Conservation (phyloP, 2,329 filamentous ascomycete genomes). For the Ophiostoma himal-ulmi region DNA sequence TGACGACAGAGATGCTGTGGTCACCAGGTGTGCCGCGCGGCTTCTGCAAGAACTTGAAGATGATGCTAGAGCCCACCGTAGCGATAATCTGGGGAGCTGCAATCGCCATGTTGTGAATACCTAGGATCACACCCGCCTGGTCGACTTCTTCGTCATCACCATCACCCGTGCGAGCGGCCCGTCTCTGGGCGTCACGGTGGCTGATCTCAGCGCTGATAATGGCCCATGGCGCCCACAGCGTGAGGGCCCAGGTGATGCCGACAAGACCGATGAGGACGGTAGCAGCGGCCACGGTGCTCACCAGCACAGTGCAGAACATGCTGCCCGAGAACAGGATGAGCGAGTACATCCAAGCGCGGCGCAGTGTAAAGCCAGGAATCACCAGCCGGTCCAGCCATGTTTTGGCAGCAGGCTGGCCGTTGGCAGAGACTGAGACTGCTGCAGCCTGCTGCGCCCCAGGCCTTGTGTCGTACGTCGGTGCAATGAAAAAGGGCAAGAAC, state of each 20-base stretch:
- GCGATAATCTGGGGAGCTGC: conserved; percentile 88
- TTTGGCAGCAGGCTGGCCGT: background rate
- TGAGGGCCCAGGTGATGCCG: conserved; percentile 87
- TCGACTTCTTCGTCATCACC: conserved; percentile 51
- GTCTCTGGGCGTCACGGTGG: conserved; percentile 60
- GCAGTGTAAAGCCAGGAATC: conserved; percentile 79
- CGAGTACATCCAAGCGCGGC: conserved; percentile 78
- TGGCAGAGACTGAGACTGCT: background rate
- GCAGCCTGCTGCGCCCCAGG: background rate
- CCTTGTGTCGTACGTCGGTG: conserved; percentile 64
- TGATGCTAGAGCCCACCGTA: conserved; percentile 73
- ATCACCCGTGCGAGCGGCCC: conserved; percentile 20
- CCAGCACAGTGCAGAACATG: conserved; percentile 79
- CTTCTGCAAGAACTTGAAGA: conserved; percentile 84
- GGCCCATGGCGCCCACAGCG: conserved; percentile 91
- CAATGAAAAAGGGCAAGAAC: conserved; percentile 76
- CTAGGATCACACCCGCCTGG: conserved; percentile 83
- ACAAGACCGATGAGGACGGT: conserved; percentile 74
- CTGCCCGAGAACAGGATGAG: conserved; percentile 76
- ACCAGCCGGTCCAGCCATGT: conserved; percentile 56
- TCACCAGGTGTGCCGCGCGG: conserved; percentile 79
- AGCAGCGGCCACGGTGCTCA: conserved; percentile 63
- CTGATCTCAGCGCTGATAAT: conserved; percentile 91
- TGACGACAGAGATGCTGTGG: conserved; percentile 77
- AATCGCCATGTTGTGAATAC: conserved; percentile 93